Percentiles rank a stretch among this genome's conserved stretches.
Evolutionary conservation across 2,329 filamentous ascomycete species (phyloP).

Genomic region (Purpureocillium lavendulum): DNA sequence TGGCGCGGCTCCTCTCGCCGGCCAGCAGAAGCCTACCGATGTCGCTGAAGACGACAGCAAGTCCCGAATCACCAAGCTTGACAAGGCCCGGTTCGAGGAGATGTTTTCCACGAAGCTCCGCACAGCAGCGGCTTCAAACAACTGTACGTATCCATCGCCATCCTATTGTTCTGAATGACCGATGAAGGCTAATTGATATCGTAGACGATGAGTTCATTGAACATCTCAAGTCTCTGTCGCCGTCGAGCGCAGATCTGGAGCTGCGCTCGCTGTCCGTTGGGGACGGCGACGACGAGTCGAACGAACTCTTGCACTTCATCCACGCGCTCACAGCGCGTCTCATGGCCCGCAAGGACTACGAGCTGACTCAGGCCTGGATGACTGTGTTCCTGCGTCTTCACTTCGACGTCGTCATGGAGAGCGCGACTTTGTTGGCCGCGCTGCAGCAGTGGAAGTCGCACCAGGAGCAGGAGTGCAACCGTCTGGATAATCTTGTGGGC

Average conservation of each 20-base stretch:
- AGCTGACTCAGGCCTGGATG: slow-evolving; percentile 97
- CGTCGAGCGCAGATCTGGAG: slow-evolving; percentile 81
- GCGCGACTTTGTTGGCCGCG: slow-evolving; percentile 43
- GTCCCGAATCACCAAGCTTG: slow-evolving; percentile 63
- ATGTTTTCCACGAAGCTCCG: slow-evolving; percentile 50
- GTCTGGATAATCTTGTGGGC: slow-evolving; percentile 70
- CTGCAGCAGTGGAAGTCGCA: slow-evolving; percentile 63
- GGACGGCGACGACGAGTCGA: slow-evolving; percentile 37
- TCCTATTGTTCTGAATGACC: not conserved
- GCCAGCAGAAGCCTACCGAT: slow-evolving; percentile 19
- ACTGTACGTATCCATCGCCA: slow-evolving; percentile 44
- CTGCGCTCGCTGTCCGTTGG: slow-evolving; percentile 65
- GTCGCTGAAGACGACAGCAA: slow-evolving; percentile 34
- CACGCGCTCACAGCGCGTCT: slow-evolving; percentile 68
- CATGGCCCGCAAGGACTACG: slow-evolving; percentile 68
- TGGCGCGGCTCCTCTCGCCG: slow-evolving; percentile 28
- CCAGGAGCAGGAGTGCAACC: slow-evolving; percentile 61
- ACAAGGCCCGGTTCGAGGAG: slow-evolving; percentile 48
- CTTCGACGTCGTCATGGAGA: slow-evolving; percentile 46
- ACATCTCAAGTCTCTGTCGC: slow-evolving; percentile 72
- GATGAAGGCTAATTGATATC: slow-evolving; percentile 12
- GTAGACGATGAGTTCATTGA: slow-evolving; percentile 60
- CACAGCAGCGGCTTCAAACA: slow-evolving; percentile 40
- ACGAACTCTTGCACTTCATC: slow-evolving; percentile 75
- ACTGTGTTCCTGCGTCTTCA: slow-evolving; percentile 82